Base-by-base conservation (phyloP, 2,329 filamentous ascomycete species). In the Talaromyces pinophilus region DNA sequence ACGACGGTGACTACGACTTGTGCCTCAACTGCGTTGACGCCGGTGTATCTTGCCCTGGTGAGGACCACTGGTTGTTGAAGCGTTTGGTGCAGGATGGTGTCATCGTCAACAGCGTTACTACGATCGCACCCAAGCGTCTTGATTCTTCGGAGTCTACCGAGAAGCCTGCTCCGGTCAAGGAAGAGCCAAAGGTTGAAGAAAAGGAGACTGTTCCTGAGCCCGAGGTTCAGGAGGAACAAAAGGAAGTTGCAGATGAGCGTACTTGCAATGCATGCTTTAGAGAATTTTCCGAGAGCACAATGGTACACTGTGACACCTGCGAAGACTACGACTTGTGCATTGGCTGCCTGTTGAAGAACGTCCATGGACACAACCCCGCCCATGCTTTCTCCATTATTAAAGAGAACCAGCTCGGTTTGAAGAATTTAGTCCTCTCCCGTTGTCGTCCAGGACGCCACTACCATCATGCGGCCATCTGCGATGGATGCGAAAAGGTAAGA, bases 261-360 rank as follows among this genome's bases (percentile, higher is more conserved):
- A 84, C 83, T 59, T 86, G 84, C 79, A 91, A 91, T 78, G 86
- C 82, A 71, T 91, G 88, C 76, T 86, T 90, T 71, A 81, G 83
- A 76, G 90, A 92, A 76, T 84, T 93, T 64, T 85, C 88, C 7
- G 93, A 96, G 76, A 81, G 85, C 30, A 86, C 92, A 69, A 96
- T 98, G 74, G 87, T 98, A 62, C 93, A 93, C 74, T 99, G 95
- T 84, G 85, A 82, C 7, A 81, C 85, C 22, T 99, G 95, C 77
- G 90, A 92, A 17, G 95, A 99, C 80, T 98, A 90, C 76, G 95
- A 99, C 75, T 86, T 99, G 44, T 99, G 95, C 85, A 86, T 93
- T 73, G 77, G 82, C 48, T 99, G 95, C 83, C 92, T 96, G 72
- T 79, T 86, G 62, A 85, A 83, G 69, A 87, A 91, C 75, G 86